Conservation (phyloP, 164 flowering plant species). For the Tetrastigma voinierianum region DNA sequence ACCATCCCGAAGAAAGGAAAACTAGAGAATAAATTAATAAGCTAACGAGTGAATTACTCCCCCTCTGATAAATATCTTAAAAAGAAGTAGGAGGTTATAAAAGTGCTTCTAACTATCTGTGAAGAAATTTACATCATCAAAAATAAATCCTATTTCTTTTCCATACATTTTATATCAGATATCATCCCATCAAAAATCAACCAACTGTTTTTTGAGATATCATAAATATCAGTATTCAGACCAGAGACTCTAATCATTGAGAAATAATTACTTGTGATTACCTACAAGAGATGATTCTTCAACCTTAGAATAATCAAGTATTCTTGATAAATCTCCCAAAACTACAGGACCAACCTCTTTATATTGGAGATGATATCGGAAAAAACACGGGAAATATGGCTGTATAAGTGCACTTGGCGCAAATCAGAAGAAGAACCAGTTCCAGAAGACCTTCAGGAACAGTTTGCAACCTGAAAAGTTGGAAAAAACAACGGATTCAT, state of each 20-base stretch:
- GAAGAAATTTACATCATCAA: too few species aligned
- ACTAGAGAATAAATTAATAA: too few species aligned
- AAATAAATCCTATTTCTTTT: too few species aligned
- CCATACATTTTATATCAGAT: slow-evolving; percentile 81
- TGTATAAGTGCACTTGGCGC: slow-evolving; percentile 93
- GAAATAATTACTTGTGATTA: slow-evolving; percentile 96
- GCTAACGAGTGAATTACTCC: too few species aligned
- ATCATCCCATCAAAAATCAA: slow-evolving; percentile 98
- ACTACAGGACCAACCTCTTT: slow-evolving; percentile 58
- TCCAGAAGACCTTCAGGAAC: slow-evolving; percentile 98
- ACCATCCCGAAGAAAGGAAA: too few species aligned
- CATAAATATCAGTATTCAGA: slow-evolving; percentile 92
- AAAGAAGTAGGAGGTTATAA: too few species aligned
- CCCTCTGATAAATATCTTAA: too few species aligned
- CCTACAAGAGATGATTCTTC: slow-evolving; percentile 44
- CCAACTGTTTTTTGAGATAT: slow-evolving; percentile 91
- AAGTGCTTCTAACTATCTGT: too few species aligned
- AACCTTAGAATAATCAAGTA: slow-evolving; percentile 13
- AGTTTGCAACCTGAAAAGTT: slow-evolving; percentile 74
- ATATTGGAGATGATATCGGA: slow-evolving; percentile 94
- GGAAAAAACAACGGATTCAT: not conserved
- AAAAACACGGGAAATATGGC: slow-evolving; percentile 90
- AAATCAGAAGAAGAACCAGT: slow-evolving; percentile 97
- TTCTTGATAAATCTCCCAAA: slow-evolving; percentile 2
- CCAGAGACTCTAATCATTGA: slow-evolving; percentile 98